Percentiles rank a stretch among this genome's conserved stretches.
phyloP scores from a whole-genome alignment of 768 basidiomycete species.

The Coprinopsis sp. region DNA sequence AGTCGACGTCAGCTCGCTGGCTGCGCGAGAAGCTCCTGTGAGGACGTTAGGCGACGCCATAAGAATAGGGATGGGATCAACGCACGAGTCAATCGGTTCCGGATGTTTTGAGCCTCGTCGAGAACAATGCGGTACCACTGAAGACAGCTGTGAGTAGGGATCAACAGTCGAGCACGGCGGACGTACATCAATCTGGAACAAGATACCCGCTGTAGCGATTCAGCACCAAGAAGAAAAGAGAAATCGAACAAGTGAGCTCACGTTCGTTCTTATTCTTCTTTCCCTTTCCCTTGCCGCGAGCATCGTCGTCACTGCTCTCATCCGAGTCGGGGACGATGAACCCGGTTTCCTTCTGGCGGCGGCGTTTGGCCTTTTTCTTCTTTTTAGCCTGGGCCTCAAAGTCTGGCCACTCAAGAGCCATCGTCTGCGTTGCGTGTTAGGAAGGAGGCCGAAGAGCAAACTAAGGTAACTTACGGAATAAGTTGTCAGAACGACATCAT shows the following conservation, averaged over 20 bases:
- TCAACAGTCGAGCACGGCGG: not conserved
- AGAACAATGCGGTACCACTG: slow-evolving; percentile 51
- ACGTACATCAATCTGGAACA: slow-evolving; percentile 47
- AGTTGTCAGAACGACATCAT: slow-evolving; percentile 62
- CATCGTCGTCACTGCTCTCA: slow-evolving; percentile 25
- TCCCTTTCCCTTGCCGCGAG: slow-evolving; percentile 17
- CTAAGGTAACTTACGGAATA: slow-evolving; percentile 31
- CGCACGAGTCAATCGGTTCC: slow-evolving; percentile 47
- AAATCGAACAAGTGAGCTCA: slow-evolving; percentile 13
- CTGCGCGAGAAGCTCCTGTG: slow-evolving; percentile 48
- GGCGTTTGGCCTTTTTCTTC: slow-evolving; percentile 35
- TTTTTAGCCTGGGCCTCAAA: slow-evolving; percentile 43
- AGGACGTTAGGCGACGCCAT: not conserved
- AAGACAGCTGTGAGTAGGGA: not conserved
- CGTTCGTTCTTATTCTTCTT: slow-evolving; percentile 31
- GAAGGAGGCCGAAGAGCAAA: not conserved
- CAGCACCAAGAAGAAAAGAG: not conserved
- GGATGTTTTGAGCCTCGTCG: slow-evolving; percentile 54
- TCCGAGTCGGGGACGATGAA: slow-evolving; percentile 37
- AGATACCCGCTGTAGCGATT: slow-evolving; percentile 33
- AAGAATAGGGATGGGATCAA: not conserved
- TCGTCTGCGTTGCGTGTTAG: slow-evolving; percentile 34
- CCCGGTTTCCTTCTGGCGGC: slow-evolving; percentile 22
- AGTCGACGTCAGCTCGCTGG: slow-evolving; percentile 44
- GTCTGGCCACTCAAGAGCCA: slow-evolving; percentile 57